These are phyloP conservation scores for Rhodotorula mucilaginosa DNA, from an alignment of 1,284 basidiomycete genomes.

Conservation along the genomic window DNA sequence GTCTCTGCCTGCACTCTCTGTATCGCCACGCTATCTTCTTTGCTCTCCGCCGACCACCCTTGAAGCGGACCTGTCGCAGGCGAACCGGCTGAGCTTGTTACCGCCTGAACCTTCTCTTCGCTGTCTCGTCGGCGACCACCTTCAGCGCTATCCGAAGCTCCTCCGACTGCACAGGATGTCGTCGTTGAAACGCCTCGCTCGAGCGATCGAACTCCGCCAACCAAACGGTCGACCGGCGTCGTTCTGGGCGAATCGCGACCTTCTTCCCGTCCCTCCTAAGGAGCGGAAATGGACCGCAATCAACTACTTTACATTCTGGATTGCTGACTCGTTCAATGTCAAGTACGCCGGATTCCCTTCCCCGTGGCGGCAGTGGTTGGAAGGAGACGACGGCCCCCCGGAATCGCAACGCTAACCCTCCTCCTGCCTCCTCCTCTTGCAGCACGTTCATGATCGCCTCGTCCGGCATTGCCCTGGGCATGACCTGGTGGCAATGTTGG, in stretches of 20 bases:
- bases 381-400: not conserved
- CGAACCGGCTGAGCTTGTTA: not conserved
- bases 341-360: constrained; percentile 48
- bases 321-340: constrained; percentile 75
- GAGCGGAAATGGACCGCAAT: constrained; percentile 61
- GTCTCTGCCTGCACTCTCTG: no score
- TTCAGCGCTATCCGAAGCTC: not conserved
- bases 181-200: constrained; percentile 2
- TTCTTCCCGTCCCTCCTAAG: constrained; percentile 60
- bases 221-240: constrained; percentile 3
- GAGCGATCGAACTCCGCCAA: constrained; percentile 18
- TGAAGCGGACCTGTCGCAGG: not conserved
- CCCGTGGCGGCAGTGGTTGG: not conserved
- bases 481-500: constrained; percentile 78
- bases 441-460: constrained; percentile 57
- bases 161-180: constrained; percentile 1
- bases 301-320: constrained; percentile 69
- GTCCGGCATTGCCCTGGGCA: constrained; percentile 52
- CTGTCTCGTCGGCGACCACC: not conserved
- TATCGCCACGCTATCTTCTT: not conserved
- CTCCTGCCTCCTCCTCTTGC: constrained; percentile 13
- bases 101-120: not conserved
- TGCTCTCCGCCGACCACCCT: not conserved
- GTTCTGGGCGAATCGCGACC: constrained; percentile 57
- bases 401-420: not conserved